A percentile compares a stretch with the other conserved stretches of the same genome.
Conservation (phyloP, 2,329 filamentous ascomycete species). For the Colletotrichum scovillei region DNA sequence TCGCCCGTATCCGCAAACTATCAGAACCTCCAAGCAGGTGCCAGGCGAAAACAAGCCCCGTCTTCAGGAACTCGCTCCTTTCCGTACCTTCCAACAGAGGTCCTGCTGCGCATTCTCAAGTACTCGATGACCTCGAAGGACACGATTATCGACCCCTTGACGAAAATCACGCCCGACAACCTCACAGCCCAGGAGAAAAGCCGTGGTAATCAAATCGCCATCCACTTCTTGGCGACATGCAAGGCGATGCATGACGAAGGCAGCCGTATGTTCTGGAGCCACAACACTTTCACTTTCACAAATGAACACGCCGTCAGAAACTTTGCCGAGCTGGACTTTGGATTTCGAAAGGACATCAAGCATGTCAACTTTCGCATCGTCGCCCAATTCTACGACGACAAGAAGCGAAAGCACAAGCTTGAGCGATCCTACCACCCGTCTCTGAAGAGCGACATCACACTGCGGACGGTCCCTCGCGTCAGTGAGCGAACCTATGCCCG, state of each 20-base stretch:
- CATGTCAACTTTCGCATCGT: constrained; percentile 64
- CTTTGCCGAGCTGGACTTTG: constrained; percentile 58
- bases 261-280: constrained; percentile 60
- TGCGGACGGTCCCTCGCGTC: constrained; percentile 55
- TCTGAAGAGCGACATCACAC: constrained; percentile 52
- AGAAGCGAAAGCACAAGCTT: constrained; percentile 52
- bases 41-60: constrained; percentile 44
- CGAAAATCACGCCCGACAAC: constrained; percentile 53
- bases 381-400: constrained; percentile 66
- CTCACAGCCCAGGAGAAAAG: constrained; percentile 56
- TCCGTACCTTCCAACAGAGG: constrained; percentile 63
- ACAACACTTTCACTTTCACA: constrained; percentile 67
- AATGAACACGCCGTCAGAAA: constrained; percentile 60
- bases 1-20: constrained; percentile 50
- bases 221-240: constrained; percentile 64
- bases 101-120: constrained; percentile 63
- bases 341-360: constrained; percentile 56
- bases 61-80: constrained; percentile 36
- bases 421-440: constrained; percentile 55
- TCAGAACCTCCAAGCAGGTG: constrained; percentile 21
- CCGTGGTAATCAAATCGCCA: constrained; percentile 61
- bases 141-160: constrained; percentile 67
- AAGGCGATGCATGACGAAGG: constrained; percentile 62
- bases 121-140: constrained; percentile 60
- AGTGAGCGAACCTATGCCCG: constrained; percentile 59